Conservation (phyloP, 352 stramenopile species). For the Globisporangium cederbergense region DNA sequence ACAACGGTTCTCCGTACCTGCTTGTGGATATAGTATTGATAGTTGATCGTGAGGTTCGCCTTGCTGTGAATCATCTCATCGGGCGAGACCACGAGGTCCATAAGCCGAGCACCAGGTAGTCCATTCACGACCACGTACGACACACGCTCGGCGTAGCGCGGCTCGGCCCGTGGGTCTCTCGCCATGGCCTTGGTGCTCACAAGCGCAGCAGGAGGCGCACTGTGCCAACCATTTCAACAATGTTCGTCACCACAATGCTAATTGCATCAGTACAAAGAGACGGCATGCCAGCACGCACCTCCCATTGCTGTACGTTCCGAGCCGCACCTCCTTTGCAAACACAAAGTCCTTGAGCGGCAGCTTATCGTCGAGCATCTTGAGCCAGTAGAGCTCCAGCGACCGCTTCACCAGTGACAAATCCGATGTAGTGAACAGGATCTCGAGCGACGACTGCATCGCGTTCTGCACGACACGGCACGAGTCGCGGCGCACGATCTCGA, state of each 20-base stretch:
- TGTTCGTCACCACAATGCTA: not conserved
- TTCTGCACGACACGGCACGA: conserved; percentile 87
- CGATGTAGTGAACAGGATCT: conserved; percentile 62
- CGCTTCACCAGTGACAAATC: conserved; percentile 74
- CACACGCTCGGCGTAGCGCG: conserved; percentile 83
- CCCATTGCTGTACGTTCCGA: conserved; percentile 74
- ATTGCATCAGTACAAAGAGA: not conserved
- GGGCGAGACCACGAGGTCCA: conserved; percentile 89
- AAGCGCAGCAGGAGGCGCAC: conserved; percentile 69
- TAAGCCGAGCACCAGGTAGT: conserved; percentile 74
- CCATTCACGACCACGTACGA: conserved; percentile 91
- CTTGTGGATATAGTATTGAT: conserved; percentile 93
- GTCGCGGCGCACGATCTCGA: conserved; percentile 92
- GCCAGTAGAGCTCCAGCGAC: conserved; percentile 59
- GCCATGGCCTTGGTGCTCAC: conserved; percentile 78
- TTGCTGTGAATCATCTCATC: conserved; percentile 54
- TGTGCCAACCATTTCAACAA: conserved; percentile 17
- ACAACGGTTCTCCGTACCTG: conserved; percentile 33
- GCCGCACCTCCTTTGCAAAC: conserved; percentile 82
- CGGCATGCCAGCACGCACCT: conserved; percentile 23
- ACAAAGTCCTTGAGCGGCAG: conserved; percentile 77
- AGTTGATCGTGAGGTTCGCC: conserved; percentile 69
- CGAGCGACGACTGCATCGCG: conserved; percentile 59
- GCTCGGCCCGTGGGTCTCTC: conserved; percentile 72
- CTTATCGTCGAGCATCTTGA: conserved; percentile 58